Base-by-base conservation (phyloP, 108 stramenopile genomes). In the Discostella pseudostelligera region DNA sequence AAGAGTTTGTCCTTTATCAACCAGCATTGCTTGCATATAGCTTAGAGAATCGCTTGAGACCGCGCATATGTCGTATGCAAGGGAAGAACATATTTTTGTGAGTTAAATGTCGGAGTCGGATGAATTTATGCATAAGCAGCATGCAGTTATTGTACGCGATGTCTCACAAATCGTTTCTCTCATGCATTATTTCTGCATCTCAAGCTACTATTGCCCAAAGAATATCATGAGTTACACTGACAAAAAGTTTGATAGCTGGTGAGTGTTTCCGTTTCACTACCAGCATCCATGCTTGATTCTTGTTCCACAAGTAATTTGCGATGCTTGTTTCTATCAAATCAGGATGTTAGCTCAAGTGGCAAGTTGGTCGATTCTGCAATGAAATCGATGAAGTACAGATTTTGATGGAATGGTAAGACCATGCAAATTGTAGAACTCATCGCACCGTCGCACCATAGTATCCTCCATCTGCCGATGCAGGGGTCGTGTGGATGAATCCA, bases 171-270 rank as follows among this genome's bases (percentile, higher is more conserved):
- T 28, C 25, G 3, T 51, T 49, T 21, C 0, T 51, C 26, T 21
- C 21, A 13, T 17, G 7, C 22, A 10, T 51, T 26, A 26, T 51
- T 14, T 50, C 1, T 50, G 1, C 49, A 1, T 3, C 12, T 29
- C 32, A 3, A 55, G 54, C n/a, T 25, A 32, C 5, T 81, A 81
- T 46, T 65, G 65, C 39, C 80, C 80, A 13, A 65, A 50, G 29
- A 59, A 51, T 35, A 72, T 81, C 46, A 81, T 81, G 80, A 76
- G 74, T 62, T 65, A 77, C 20, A 72, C 80, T 6, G 76, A 81
- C 47, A 43, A 53, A 13, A 81, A 77, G 62, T 81, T 81, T 50
- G 51, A 72, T 19, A 13, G 19, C 7, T 81, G 75, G 75, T 77
- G 62, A 46, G 74, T 26, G 42, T 26, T 58, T 56, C 35, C 4